Evolutionary conservation across 2,329 filamentous ascomycete genomes (phyloP).

Genomic region (Pyricularia sp.): DNA sequence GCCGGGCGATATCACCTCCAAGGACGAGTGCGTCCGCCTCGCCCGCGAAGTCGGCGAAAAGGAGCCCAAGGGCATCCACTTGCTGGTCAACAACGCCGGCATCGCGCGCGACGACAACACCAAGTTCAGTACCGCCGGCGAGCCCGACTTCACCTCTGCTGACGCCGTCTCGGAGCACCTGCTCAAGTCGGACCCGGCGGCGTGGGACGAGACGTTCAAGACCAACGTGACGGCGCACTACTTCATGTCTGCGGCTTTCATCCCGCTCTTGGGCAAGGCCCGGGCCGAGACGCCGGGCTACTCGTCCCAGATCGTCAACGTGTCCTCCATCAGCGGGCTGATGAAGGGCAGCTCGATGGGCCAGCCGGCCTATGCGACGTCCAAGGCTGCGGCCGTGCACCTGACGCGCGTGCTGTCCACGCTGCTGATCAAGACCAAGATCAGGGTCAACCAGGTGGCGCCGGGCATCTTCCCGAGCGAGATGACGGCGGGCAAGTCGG

Average conservation of each 20-base stretch:
- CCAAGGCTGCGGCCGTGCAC: conserved; percentile 56
- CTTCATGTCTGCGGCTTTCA: conserved; percentile 54
- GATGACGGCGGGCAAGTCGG: conserved; percentile 51
- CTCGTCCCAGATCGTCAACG: conserved; percentile 56
- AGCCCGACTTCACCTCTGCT: conserved; percentile 28
- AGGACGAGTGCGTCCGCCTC: conserved; percentile 47
- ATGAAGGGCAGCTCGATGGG: conserved; percentile 30
- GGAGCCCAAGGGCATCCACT: neutral
- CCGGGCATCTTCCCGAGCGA: conserved; percentile 64
- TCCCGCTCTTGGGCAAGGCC: conserved; percentile 49
- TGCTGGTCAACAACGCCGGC: conserved; percentile 1
- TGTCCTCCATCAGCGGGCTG: conserved; percentile 57
- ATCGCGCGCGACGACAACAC: conserved; percentile 25
- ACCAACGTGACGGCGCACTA: conserved; percentile 67
- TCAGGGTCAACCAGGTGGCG: conserved; percentile 64
- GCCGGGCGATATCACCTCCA: conserved; percentile 52
- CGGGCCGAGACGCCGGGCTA: conserved; percentile 32
- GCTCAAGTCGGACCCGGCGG: conserved; percentile 52
- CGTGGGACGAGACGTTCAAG: conserved; percentile 58
- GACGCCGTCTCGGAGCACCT: conserved; percentile 34
- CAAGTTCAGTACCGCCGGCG: conserved; percentile 38
- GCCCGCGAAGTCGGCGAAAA: conserved; percentile 40
- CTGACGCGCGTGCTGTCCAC: conserved; percentile 54
- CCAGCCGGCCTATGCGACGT: neutral
- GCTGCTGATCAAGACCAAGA: conserved; percentile 47